These are phyloP conservation scores for Lachancea waltii DNA, from an alignment of 805 yeast species.

Conservation along the genomic window DNA sequence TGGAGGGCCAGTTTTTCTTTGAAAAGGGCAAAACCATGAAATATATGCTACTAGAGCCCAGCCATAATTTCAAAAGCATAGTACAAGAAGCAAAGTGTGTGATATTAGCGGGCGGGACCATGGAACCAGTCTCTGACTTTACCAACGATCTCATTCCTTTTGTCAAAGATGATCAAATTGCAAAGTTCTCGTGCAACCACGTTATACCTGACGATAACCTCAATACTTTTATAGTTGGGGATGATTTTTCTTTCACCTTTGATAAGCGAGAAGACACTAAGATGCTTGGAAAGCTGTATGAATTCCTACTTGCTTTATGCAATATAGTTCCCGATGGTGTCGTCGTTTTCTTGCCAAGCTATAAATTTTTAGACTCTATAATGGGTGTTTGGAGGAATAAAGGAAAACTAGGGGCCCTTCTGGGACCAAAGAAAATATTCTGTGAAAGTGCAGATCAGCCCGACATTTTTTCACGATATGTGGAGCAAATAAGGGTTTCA, in stretches of 20 bases:
- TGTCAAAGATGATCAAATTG: constrained; percentile 54
- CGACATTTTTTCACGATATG: constrained; percentile 44
- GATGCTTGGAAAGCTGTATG: constrained; percentile 41
- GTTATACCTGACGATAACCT: constrained; percentile 69
- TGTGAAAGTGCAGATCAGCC: constrained; percentile 50
- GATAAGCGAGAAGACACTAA: constrained; percentile 45
- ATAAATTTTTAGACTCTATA: constrained; percentile 55
- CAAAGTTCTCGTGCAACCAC: constrained; percentile 71
- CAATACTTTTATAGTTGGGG: constrained; percentile 47
- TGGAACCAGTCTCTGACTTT: constrained; percentile 7
- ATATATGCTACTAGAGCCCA: constrained; percentile 76
- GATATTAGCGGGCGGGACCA: constrained; percentile 84
- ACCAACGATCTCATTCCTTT: constrained; percentile 3
- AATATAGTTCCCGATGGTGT: constrained; percentile 60
- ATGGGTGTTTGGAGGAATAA: constrained; percentile 45
- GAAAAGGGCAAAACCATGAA: constrained; percentile 38
- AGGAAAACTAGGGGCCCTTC: constrained; percentile 31
- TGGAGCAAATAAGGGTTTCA: constrained; percentile 33
- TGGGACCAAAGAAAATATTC: constrained; percentile 42
- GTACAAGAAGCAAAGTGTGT: constrained; percentile 63
- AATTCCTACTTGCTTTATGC: constrained; percentile 30
- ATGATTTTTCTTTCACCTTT: constrained; percentile 60
- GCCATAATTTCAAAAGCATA: constrained; percentile 58
- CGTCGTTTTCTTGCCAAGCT: constrained; percentile 82
- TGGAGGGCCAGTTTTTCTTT: constrained; percentile 75